Base-by-base conservation (phyloP, 768 basidiomycete genomes). In the Mycena vulgaris region DNA sequence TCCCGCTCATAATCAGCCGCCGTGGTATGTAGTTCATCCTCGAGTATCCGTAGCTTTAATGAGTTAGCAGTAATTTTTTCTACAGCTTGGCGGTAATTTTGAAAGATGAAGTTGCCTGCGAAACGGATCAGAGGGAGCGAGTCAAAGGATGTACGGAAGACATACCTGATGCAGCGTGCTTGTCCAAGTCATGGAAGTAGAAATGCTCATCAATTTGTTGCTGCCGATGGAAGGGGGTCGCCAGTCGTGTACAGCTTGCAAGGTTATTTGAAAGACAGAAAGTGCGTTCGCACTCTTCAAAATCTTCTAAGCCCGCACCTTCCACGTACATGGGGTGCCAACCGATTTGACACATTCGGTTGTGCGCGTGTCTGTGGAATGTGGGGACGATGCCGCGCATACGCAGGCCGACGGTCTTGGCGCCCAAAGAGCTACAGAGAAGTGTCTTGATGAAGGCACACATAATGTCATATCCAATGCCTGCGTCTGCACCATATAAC, bases 201-300 rank as follows among this genome's bases (percentile, higher is more conserved):
- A 73, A 75, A 30, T 75, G 73, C 21, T 77, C 72, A 19, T 75
- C 64, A 37, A 79, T 78, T 25, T 70, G 64, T 56, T 79, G 78
- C 8, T 74, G 64, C 0, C 71, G 69, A 51, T 78, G 77, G 56
- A 78, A 79, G 9, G 68, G 72, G 2, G 73, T 72, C 3, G 71
- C 59, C 25, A 68, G 62, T 5, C 72, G 74, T n/a, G 71, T 69
- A 35, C 63, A 64, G 6, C 70, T 31, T 2, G 79, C 79, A 0
- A 80, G 73, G 19, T 71, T 68, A 55, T 80, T 80, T 5, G 78
- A 80, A 35, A 69, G 71, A 10, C 65, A 69, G 55, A 80, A 80
- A 6, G 70, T 74, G 1, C 71, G 64, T n/a, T n/a, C n/a, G n/a
- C n/a, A n/a, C n/a, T n/a, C n/a, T n/a, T n/a, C n/a, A n/a, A n/a